phyloP scores from a whole-genome alignment of 208 protist genomes.

The Lotmaria passim region DNA sequence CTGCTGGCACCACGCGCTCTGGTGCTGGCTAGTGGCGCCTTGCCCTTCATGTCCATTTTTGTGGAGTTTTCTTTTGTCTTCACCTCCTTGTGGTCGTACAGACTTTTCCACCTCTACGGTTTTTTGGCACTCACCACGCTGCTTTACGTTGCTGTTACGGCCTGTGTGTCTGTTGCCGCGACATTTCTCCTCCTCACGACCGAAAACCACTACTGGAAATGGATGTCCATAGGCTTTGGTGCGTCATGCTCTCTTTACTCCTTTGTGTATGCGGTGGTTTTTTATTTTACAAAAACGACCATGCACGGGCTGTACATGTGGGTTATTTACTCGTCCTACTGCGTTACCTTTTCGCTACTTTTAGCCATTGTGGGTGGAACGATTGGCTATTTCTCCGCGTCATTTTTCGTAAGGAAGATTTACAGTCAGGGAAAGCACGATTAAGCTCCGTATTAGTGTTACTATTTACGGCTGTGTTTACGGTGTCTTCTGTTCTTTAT shows the following conservation, averaged over 20 bases:
- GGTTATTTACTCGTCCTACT: slow-evolving; percentile 33
- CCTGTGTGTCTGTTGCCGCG: slow-evolving; percentile 85
- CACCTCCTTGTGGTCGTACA: slow-evolving; percentile 96
- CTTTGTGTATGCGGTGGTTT: slow-evolving; percentile 81
- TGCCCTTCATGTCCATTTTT: slow-evolving; percentile 96
- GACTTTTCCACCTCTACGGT: slow-evolving; percentile 97
- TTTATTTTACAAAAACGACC: slow-evolving; percentile 23
- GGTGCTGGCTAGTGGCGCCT: slow-evolving; percentile 83
- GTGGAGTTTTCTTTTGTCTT: slow-evolving; percentile 97
- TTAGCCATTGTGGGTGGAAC: slow-evolving; percentile 50
- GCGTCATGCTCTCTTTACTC: slow-evolving; percentile 87
- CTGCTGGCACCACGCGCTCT: slow-evolving; percentile 34
- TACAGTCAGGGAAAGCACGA: slow-evolving; percentile 60
- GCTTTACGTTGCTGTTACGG: slow-evolving; percentile 90
- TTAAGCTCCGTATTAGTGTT: slow-evolving; percentile 7
- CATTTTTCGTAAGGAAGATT: slow-evolving; percentile 55
- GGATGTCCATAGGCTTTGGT: slow-evolving; percentile 89
- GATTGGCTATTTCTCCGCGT: slow-evolving; percentile 43
- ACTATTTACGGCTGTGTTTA: slow-evolving; percentile 9
- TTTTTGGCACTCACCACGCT: slow-evolving; percentile 93
- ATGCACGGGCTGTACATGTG: slow-evolving; percentile 24
- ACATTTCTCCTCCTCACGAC: slow-evolving; percentile 95
- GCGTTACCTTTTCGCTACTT: slow-evolving; percentile 16
- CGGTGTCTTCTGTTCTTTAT: neutral
- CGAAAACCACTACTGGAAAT: slow-evolving; percentile 95